Evolutionary conservation across 495 filamentous ascomycete genomes (phyloP), one percentile per base, ranked within the genome.

Genomic region (Amphirosellinia nigrospora): DNA sequence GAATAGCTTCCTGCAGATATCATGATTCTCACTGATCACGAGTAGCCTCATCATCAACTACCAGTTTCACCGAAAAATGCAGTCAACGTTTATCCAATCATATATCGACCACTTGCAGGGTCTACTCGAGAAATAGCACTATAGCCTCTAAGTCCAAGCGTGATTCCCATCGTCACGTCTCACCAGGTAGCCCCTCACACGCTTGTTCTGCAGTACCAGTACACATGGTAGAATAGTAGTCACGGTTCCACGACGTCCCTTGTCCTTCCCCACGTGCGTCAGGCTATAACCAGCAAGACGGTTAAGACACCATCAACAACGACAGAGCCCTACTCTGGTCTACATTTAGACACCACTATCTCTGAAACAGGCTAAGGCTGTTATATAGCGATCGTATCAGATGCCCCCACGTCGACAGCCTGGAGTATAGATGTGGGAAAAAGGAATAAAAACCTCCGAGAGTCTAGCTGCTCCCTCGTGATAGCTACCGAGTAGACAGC

Each of bases 341-440:
- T 13, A 36, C 19, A 19, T 36, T 13, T 50, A 10, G 43, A 64
- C 61, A 64, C 61, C 61, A 64, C 43, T 19, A 50, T 4, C 28
- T 64, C 30, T 50, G 43, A 64, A 64, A 64, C 43, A 64, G 26
- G 39, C 60, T 10, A 63, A 63, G 38, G 39, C 11, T 16, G 23
- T 32, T 46, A n/a, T 62, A 30, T 45, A 26, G 23, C 30, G 38
- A 26, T 32, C 26, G 38, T 41, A 21, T 45, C 39, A 41, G n/a
- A 30, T 21, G 36, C 50, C 36, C 58, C 58, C 58, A 23, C 23
- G 58, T 26, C 16, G 9, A 61, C 2, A 28, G n/a, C n/a, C n/a
- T 28, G 19, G 16, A 28, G 16, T 61, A 28, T 61, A 58, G 30
- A 61, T 28, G 58, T 16, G 36, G n/a, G n/a, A n/a, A n/a, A n/a